phyloP scores from a whole-genome alignment of 495 filamentous ascomycete genomes.

The Penicillium diatomitis region DNA sequence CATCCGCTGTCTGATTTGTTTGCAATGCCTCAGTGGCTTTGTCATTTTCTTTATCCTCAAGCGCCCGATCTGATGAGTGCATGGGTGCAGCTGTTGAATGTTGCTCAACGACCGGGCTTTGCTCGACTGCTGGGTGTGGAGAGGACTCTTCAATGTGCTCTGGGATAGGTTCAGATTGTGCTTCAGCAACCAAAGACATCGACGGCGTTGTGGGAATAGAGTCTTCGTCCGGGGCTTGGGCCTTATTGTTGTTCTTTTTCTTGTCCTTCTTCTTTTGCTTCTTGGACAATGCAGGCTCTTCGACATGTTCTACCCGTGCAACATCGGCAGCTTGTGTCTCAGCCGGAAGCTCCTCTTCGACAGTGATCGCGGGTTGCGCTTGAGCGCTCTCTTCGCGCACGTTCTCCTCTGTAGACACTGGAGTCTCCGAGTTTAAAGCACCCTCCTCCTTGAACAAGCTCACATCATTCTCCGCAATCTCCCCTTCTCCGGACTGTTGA shows the following conservation, averaged over 20 bases:
- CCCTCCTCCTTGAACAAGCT: too few species aligned
- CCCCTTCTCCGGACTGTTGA: background rate
- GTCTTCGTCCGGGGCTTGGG: conserved; percentile 2
- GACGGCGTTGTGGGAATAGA: background rate
- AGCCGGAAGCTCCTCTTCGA: conserved; percentile 7
- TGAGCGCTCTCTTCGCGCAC: too few species aligned
- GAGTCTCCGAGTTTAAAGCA: too few species aligned
- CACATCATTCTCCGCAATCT: background rate
- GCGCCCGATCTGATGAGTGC: background rate
- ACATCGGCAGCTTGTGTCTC: conserved; percentile 5
- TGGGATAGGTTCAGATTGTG: background rate
- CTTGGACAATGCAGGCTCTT: conserved; percentile 3
- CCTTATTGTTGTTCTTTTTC: conserved; percentile 15
- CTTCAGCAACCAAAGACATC: background rate
- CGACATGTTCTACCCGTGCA: conserved; percentile 1
- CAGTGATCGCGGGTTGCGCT: background rate
- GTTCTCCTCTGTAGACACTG: too few species aligned
- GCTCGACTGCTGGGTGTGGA: background rate
- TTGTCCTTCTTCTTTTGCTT: conserved; percentile 19
- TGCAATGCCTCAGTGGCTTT: too few species aligned
- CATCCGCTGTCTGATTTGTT: too few species aligned
- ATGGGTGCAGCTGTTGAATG: background rate
- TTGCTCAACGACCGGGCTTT: background rate
- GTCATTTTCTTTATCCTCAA: too few species aligned
- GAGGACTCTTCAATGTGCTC: background rate